Percentiles rank a stretch among this genome's conserved stretches.
Conservation (phyloP, 306 rosid genomes). For the Prosopis cineraria region DNA sequence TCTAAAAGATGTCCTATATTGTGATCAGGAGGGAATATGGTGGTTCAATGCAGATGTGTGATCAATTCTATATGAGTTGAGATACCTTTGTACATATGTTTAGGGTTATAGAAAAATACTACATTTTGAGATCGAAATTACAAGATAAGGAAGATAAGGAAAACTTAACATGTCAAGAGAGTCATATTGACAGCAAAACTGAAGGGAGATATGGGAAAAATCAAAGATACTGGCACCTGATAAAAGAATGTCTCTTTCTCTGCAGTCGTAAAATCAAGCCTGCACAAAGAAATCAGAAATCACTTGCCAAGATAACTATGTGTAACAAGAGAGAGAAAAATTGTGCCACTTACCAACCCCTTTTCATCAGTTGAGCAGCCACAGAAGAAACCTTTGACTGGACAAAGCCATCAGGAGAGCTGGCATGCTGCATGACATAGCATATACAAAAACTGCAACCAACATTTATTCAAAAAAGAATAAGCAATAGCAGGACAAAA, state of each 20-base stretch:
- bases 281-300: slow-evolving; percentile 44
- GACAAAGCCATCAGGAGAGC: slow-evolving; percentile 75
- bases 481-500: slow-evolving; percentile 25
- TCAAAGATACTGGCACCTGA: slow-evolving; percentile 57
- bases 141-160: slow-evolving; percentile 15
- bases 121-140: slow-evolving; percentile 30
- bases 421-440: slow-evolving; percentile 83
- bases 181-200: slow-evolving; percentile 24
- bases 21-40: no score
- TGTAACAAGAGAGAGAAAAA: slow-evolving; percentile 9
- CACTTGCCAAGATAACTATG: slow-evolving; percentile 25
- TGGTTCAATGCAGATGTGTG: slow-evolving; percentile 12
- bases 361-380: slow-evolving; percentile 92
- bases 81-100: slow-evolving; percentile 26
- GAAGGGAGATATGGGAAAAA: slow-evolving; percentile 28
- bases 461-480: slow-evolving; percentile 35
- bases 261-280: slow-evolving; percentile 75
- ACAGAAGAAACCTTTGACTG: slow-evolving; percentile 91
- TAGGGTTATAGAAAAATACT: slow-evolving; percentile 5
- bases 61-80: slow-evolving; percentile 27
- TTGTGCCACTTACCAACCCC: slow-evolving; percentile 79
- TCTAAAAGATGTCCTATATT: no score
- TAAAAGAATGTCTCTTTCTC: slow-evolving; percentile 82
- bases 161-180: slow-evolving; percentile 24
- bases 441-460: slow-evolving; percentile 85